These are phyloP conservation scores for Chaetomiaceae sp. DNA, from an alignment of 2,329 filamentous ascomycete genomes.

Conservation along the genomic window DNA sequence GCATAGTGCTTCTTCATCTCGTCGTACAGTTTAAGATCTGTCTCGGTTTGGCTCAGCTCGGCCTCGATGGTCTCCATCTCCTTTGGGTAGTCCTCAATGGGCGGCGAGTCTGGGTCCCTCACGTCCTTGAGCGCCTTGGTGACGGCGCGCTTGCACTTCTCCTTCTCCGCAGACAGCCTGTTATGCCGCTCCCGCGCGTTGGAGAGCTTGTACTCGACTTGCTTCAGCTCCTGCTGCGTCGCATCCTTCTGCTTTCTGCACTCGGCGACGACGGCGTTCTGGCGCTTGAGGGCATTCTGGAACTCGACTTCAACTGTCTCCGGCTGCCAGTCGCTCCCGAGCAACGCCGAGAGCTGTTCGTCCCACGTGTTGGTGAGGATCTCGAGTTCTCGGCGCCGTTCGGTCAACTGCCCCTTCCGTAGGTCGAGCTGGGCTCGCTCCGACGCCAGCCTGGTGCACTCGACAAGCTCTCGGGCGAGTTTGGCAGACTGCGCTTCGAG, in stretches of 20 bases:
- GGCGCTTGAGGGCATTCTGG: conserved; percentile 56
- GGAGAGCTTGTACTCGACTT: conserved; percentile 69
- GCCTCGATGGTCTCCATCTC: conserved; percentile 48
- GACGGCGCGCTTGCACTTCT: conserved; percentile 56
- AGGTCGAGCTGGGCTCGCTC: conserved; percentile 82
- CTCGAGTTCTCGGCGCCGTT: conserved; percentile 68
- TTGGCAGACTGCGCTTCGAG: conserved; percentile 69
- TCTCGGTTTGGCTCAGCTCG: conserved; percentile 57
- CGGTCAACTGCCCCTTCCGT: conserved; percentile 72
- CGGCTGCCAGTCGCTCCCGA: conserved; percentile 65
- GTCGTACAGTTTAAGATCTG: conserved; percentile 65
- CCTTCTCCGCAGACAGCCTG: conserved; percentile 59
- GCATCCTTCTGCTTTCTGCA: conserved; percentile 68
- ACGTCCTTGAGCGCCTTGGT: conserved; percentile 44
- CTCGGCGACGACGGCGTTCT: conserved; percentile 54
- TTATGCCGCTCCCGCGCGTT: conserved; percentile 60
- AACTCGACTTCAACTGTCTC: conserved; percentile 67
- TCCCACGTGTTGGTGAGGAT: conserved; percentile 73
- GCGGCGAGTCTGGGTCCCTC: conserved; percentile 34
- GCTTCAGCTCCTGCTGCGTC: conserved; percentile 66
- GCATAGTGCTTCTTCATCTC: conserved; percentile 68
- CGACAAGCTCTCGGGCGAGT: conserved; percentile 74
- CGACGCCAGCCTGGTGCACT: conserved; percentile 74
- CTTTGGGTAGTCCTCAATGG: conserved; percentile 51
- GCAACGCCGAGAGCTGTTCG: conserved; percentile 59